These are phyloP conservation scores for Fusarium chaquense DNA, from an alignment of 2,329 filamentous ascomycete species.

Conservation along the genomic window DNA sequence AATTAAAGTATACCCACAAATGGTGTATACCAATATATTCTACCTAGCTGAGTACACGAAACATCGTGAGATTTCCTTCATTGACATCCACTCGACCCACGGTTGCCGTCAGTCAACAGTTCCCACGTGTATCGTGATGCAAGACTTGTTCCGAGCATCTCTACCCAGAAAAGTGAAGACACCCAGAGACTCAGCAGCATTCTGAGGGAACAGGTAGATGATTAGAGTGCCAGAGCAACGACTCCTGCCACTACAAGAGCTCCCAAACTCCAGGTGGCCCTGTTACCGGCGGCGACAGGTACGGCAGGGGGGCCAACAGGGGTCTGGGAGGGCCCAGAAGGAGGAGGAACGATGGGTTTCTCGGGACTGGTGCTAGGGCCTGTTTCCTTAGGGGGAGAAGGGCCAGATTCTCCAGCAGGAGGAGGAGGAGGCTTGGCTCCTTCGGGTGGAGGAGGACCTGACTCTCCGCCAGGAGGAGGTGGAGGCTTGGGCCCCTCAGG, in stretches of 20 bases:
- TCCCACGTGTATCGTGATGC: background rate
- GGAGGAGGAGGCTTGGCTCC: background rate
- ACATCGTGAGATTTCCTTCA: background rate
- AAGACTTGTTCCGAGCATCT: background rate
- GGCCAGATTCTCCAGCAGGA: slow-evolving; percentile 4
- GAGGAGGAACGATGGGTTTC: background rate
- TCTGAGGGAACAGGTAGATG: background rate
- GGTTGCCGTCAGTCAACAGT: background rate
- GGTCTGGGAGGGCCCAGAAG: slow-evolving; percentile 12
- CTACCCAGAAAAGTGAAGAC: background rate
- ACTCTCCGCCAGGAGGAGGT: background rate
- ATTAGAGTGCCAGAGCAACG: slow-evolving; percentile 55
- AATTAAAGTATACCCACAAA: background rate
- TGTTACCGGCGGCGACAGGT: slow-evolving; percentile 55
- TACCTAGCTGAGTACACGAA: background rate
- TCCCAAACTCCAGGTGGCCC: slow-evolving; percentile 52
- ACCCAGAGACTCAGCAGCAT: background rate
- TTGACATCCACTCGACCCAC: background rate
- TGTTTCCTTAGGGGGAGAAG: slow-evolving; percentile 1
- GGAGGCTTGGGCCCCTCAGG: background rate
- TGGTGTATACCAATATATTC: background rate
- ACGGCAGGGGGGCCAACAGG: slow-evolving; percentile 32
- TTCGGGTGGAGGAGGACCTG: background rate
- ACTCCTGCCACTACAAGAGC: slow-evolving; percentile 56
- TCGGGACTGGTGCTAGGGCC: background rate